Percentiles rank a stretch among this genome's conserved stretches.
phyloP scores from a whole-genome alignment of 306 rosid species.

The Glycine latifolia region DNA sequence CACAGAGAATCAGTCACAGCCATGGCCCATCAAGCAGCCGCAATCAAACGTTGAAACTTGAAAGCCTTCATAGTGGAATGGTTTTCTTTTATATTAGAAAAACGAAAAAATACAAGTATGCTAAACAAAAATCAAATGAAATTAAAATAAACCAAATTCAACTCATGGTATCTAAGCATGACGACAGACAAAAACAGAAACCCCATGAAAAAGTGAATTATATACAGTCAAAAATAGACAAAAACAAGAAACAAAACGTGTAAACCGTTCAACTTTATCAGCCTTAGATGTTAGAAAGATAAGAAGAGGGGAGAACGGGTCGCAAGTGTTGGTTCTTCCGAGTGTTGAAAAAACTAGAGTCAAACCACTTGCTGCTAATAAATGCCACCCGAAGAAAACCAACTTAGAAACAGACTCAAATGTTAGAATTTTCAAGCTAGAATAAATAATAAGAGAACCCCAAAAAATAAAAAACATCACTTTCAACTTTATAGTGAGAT shows the following conservation, averaged over 20 bases:
- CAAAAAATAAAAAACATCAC: constrained; percentile 25
- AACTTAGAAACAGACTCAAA: constrained; percentile 48
- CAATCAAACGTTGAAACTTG: constrained; percentile 62
- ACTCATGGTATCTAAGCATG: constrained; percentile 43
- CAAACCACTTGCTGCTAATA: constrained; percentile 52
- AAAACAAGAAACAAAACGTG: constrained; percentile 49
- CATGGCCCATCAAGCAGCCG: constrained; percentile 50
- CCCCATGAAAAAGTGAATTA: constrained; percentile 37
- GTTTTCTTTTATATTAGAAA: constrained; percentile 28
- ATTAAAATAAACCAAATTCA: constrained; percentile 45
- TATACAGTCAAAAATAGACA: constrained; percentile 48
- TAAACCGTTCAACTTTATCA: constrained; percentile 40
- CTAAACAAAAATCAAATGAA: constrained; percentile 36
- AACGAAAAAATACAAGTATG: constrained; percentile 24
- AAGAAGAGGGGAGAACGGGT: constrained; percentile 28
- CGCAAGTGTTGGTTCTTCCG: constrained; percentile 35
- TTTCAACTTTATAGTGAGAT: constrained; percentile 50
- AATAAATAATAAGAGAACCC: not conserved
- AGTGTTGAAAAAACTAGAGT: constrained; percentile 63
- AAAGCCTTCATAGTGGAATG: constrained; percentile 58
- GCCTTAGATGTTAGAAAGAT: constrained; percentile 14
- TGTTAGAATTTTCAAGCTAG: constrained; percentile 37
- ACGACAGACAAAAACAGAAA: constrained; percentile 39
- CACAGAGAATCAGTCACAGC: constrained; percentile 53
- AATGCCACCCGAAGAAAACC: constrained; percentile 32